A percentile compares a stretch with the other conserved stretches of the same genome.
Evolutionary conservation across 2,329 filamentous ascomycete genomes (phyloP).

Genomic region (Mollisiaceae sp.): DNA sequence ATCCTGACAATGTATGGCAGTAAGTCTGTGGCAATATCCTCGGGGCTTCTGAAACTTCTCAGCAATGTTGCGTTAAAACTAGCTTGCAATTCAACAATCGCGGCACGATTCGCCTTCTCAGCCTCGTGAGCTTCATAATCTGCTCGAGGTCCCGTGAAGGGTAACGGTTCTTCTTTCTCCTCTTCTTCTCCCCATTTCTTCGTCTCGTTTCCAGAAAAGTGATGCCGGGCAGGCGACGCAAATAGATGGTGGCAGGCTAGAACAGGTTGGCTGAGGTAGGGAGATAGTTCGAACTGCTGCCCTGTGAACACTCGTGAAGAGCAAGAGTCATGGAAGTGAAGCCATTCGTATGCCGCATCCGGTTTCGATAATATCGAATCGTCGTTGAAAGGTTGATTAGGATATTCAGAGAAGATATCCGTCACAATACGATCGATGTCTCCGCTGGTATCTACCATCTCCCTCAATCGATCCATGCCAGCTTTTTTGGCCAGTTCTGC

Average conservation of each 20-base stretch:
- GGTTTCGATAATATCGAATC: conserved; percentile 91
- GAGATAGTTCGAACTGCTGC: conserved; percentile 90
- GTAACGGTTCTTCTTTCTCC: conserved; percentile 59
- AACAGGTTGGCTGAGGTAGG: conserved; percentile 85
- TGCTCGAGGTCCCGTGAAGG: conserved; percentile 82
- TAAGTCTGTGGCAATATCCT: conserved; percentile 80
- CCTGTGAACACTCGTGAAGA: conserved; percentile 78
- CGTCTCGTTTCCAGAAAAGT: conserved; percentile 50
- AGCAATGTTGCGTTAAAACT: conserved; percentile 71
- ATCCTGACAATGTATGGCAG: conserved; percentile 85
- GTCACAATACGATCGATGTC: conserved; percentile 80
- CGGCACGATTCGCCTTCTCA: conserved; percentile 76
- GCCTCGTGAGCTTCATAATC: conserved; percentile 83
- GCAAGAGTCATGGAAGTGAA: conserved; percentile 88
- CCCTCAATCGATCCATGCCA: conserved; percentile 71
- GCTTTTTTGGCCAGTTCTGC: conserved; percentile 74
- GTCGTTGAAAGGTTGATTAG: conserved; percentile 88
- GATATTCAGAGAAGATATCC: conserved; percentile 87
- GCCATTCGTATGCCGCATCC: conserved; percentile 82
- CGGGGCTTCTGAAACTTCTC: conserved; percentile 78
- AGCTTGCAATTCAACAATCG: conserved; percentile 78
- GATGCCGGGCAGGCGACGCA: conserved; percentile 64
- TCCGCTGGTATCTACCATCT: conserved; percentile 80
- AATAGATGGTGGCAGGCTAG: conserved; percentile 93
- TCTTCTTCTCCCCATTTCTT: conserved; percentile 51